Evolutionary conservation across 805 yeast genomes (phyloP).

Genomic region (Torulaspora franciscae): DNA sequence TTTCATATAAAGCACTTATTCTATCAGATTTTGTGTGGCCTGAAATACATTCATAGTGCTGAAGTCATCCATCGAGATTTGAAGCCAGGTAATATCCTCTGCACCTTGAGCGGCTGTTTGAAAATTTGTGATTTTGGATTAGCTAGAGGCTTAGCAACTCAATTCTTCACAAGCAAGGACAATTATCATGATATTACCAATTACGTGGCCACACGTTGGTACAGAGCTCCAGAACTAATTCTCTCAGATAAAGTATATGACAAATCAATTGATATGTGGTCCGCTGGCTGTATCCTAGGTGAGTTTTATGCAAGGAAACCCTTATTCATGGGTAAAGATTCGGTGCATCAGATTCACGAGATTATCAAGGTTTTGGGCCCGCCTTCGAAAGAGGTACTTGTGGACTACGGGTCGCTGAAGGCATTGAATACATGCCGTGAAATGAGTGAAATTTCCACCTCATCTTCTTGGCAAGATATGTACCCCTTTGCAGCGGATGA

Average conservation of each 20-base stretch:
- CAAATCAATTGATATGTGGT: slow-evolving; percentile 85
- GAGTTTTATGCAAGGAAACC: slow-evolving; percentile 81
- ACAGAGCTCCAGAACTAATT: slow-evolving; percentile 87
- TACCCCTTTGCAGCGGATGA: slow-evolving; percentile 57
- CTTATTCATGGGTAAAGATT: slow-evolving; percentile 69
- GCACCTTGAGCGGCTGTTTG: slow-evolving; percentile 64
- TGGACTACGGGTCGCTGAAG: slow-evolving; percentile 42
- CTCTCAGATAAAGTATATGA: slow-evolving; percentile 55
- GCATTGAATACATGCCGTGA: slow-evolving; percentile 45
- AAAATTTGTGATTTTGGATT: slow-evolving; percentile 93
- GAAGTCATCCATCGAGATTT: slow-evolving; percentile 89
- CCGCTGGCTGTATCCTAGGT: slow-evolving; percentile 84
- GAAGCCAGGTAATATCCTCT: slow-evolving; percentile 85
- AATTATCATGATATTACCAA: slow-evolving; percentile 52
- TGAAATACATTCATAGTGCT: slow-evolving; percentile 86
- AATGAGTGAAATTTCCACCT: slow-evolving; percentile 41
- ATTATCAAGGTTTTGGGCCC: slow-evolving; percentile 67
- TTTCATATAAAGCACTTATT: slow-evolving; percentile 71
- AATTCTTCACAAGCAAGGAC: slow-evolving; percentile 19
- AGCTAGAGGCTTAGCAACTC: slow-evolving; percentile 64
- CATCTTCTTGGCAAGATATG: slow-evolving; percentile 46
- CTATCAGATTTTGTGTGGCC: slow-evolving; percentile 80
- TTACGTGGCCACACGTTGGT: slow-evolving; percentile 94
- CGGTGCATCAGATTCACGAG: slow-evolving; percentile 63
- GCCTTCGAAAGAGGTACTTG: slow-evolving; percentile 50